A percentile compares a stretch with the other conserved stretches of the same genome.
These are phyloP conservation scores for Paspalum notatum DNA, from an alignment of 176 grass and related monocot genomes.

Conservation along the genomic window DNA sequence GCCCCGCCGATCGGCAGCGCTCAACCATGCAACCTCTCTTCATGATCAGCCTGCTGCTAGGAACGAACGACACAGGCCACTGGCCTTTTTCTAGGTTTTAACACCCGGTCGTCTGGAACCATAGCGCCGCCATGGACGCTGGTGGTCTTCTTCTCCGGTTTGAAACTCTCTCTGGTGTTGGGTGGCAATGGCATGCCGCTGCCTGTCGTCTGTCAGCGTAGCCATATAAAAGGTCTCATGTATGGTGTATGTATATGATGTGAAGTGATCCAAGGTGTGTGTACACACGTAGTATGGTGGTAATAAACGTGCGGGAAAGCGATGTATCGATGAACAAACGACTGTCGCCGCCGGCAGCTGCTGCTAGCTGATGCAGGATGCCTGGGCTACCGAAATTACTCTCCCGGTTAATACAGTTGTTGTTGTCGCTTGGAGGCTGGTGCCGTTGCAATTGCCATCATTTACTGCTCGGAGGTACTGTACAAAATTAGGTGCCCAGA, in stretches of 20 bases:
- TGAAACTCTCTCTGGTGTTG: not conserved
- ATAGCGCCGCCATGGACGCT: not conserved
- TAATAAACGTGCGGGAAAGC: conserved; percentile 49
- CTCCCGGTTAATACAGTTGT: not conserved
- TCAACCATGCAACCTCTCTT: not conserved
- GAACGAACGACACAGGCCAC: not conserved
- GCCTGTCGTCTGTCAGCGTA: conserved; percentile 19
- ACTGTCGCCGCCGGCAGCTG: not conserved
- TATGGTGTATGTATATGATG: conserved; percentile 53
- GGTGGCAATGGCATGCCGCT: not conserved
- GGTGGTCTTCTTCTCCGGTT: not conserved
- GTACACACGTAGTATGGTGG: conserved; percentile 39
- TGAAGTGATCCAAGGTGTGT: conserved; percentile 38
- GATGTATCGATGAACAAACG: conserved; percentile 3
- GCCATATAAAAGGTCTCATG: conserved; percentile 34
- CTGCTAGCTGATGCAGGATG: not conserved
- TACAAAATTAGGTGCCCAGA: too few species aligned
- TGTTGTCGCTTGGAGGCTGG: not conserved
- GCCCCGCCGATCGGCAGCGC: not conserved
- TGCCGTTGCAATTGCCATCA: not conserved
- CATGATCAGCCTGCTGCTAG: not conserved
- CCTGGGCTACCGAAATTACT: not conserved
- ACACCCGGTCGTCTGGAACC: conserved; percentile 16
- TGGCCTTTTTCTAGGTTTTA: conserved; percentile 21
- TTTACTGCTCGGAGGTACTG: not conserved